Evolutionary conservation across 2,329 filamentous ascomycete genomes (phyloP).

Genomic region (Paecilomyces niveus): DNA sequence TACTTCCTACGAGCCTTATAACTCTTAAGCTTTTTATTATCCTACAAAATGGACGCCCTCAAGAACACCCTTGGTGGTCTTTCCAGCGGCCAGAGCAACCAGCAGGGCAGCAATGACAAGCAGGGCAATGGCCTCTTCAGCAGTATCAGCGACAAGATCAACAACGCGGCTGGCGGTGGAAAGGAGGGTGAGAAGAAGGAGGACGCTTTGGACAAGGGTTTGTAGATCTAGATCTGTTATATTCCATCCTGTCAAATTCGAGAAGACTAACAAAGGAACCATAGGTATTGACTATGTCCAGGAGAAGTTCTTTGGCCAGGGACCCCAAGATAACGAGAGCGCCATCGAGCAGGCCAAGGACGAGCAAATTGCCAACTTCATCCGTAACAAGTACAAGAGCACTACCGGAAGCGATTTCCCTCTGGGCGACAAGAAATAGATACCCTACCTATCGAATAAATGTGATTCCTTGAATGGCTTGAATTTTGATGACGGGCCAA

Average conservation of each 20-base stretch:
- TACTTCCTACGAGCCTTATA: neutral
- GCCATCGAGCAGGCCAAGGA: slow-evolving; percentile 79
- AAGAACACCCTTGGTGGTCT: slow-evolving; percentile 45
- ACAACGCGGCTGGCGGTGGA: slow-evolving; percentile 65
- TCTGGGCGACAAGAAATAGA: neutral
- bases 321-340: slow-evolving; percentile 63
- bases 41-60: slow-evolving; percentile 20
- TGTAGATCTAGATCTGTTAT: slow-evolving; percentile 7
- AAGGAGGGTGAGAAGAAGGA: slow-evolving; percentile 26
- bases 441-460: slow-evolving; percentile 1
- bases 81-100: slow-evolving; percentile 26
- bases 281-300: slow-evolving; percentile 71
- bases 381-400: slow-evolving; percentile 23
- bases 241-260: neutral
- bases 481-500: neutral
- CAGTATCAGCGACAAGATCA: slow-evolving; percentile 63
- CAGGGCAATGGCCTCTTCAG: slow-evolving; percentile 43
- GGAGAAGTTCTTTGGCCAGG: slow-evolving; percentile 64
- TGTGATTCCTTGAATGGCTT: neutral
- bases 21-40: neutral
- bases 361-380: slow-evolving; percentile 9
- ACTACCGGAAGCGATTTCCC: slow-evolving; percentile 1
- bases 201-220: slow-evolving; percentile 67
- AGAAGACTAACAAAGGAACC: neutral
- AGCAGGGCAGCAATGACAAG: slow-evolving; percentile 14